Conservation (phyloP, 306 rosid species). For the Amphicarpaea edgeworthii region DNA sequence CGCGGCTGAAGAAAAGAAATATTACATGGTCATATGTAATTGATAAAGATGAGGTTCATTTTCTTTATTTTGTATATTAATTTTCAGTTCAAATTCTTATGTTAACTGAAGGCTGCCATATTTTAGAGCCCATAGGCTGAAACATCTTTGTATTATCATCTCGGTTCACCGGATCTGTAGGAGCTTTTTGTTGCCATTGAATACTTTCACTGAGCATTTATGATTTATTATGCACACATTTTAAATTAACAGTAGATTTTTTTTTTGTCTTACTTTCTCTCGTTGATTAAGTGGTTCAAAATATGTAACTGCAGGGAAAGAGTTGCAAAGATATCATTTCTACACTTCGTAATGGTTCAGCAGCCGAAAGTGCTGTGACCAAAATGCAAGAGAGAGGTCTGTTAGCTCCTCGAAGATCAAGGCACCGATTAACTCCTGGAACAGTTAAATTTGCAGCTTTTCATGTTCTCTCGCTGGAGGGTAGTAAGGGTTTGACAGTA, state of each 20-base stretch:
- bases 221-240: constrained; percentile 26
- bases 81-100: constrained; percentile 28
- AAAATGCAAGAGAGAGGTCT: constrained; percentile 96
- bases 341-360: constrained; percentile 94
- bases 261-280: not conserved
- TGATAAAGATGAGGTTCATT: constrained; percentile 82
- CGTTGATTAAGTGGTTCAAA: constrained; percentile 30
- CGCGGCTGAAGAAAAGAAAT: constrained; percentile 82
- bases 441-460: constrained; percentile 99
- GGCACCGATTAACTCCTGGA: constrained; percentile 98
- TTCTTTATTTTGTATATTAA: constrained; percentile 19
- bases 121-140: constrained; percentile 9
- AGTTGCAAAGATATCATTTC: constrained; percentile 83
- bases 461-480: constrained; percentile 97
- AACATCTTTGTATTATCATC: constrained; percentile 24
- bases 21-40: constrained; percentile 68
- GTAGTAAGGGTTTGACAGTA: constrained; percentile 88
- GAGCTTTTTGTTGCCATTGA: constrained; percentile 35
- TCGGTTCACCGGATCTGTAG: constrained; percentile 8
- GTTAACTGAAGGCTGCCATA: constrained; percentile 16
- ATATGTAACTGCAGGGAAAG: constrained; percentile 65
- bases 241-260: not conserved
- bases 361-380: constrained; percentile 95
- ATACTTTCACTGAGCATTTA: not conserved
- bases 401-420: constrained; percentile 86